Evolutionary conservation across 306 rosid genomes (phyloP).

Genomic region (Gillenia trifoliata): DNA sequence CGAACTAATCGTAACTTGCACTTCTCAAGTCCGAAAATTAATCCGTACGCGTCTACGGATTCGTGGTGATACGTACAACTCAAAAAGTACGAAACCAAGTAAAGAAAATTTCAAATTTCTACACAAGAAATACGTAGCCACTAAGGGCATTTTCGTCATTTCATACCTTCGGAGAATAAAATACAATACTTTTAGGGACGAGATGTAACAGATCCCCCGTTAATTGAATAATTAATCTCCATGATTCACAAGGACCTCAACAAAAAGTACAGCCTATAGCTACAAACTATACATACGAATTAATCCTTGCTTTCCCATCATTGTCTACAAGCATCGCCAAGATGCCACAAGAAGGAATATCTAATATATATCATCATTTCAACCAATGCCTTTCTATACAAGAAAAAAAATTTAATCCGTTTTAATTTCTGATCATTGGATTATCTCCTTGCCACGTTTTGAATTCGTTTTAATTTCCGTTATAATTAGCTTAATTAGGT

Average conservation of each 20-base stretch:
- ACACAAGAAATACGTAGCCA: too few species aligned
- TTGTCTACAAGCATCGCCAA: neutral
- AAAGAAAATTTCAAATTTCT: too few species aligned
- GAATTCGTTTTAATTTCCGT: neutral
- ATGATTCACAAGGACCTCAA: neutral
- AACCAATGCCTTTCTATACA: neutral
- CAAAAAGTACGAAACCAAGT: too few species aligned
- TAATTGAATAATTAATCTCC: neutral
- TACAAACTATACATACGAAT: neutral
- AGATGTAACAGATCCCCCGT: too few species aligned
- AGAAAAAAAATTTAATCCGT: neutral
- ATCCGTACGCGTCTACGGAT: too few species aligned
- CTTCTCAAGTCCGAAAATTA: too few species aligned
- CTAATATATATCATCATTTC: neutral
- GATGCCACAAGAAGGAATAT: neutral
- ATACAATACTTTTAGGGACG: too few species aligned
- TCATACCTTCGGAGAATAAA: too few species aligned
- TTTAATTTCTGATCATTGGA: neutral
- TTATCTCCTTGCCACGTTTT: neutral
- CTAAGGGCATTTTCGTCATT: too few species aligned
- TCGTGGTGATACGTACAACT: too few species aligned
- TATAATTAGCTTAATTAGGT: neutral
- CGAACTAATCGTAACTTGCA: too few species aligned
- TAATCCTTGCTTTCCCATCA: neutral
- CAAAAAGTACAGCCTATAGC: neutral